Evolutionary conservation across 805 yeast genomes (phyloP).

Genomic region (Teunomyces panamensis): DNA sequence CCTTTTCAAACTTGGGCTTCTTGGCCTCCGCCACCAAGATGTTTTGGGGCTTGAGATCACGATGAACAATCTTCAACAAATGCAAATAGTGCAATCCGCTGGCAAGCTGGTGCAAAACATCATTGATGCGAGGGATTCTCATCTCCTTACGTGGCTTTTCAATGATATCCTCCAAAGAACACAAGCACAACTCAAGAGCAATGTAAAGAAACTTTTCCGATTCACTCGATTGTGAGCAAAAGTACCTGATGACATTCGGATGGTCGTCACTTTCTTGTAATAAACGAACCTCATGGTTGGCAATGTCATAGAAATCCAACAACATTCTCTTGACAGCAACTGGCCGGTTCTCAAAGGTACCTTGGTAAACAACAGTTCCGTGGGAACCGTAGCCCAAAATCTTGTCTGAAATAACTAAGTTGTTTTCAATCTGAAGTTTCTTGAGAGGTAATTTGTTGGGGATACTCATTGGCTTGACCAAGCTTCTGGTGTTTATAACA

Average conservation of each 20-base stretch:
- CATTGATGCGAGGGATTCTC: constrained; percentile 39
- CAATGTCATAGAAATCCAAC: constrained; percentile 88
- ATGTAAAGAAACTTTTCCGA: constrained; percentile 80
- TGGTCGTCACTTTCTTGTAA: constrained; percentile 95
- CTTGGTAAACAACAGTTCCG: constrained; percentile 92
- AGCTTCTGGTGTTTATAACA: constrained; percentile 26
- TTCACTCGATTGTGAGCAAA: constrained; percentile 80
- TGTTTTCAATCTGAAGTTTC: constrained; percentile 44
- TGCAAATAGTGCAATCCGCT: constrained; percentile 86
- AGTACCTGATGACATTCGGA: constrained; percentile 90
- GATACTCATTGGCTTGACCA: constrained; percentile 20
- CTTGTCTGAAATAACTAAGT: constrained; percentile 62
- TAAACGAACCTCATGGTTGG: constrained; percentile 83
- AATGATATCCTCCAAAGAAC: constrained; percentile 82
- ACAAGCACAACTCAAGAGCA: constrained; percentile 87
- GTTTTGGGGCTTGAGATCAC: constrained; percentile 94
- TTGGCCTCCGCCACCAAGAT: constrained; percentile 77
- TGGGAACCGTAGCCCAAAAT: constrained; percentile 95
- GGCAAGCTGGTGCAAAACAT: constrained; percentile 70
- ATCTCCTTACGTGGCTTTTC: constrained; percentile 49
- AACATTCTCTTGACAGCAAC: constrained; percentile 96
- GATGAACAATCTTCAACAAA: constrained; percentile 84
- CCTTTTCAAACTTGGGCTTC: constrained; percentile 22
- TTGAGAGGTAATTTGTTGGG: constrained; percentile 19
- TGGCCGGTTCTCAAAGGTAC: constrained; percentile 85